Base-by-base conservation (phyloP, 306 rosid genomes). In the Vigna radiata region DNA sequence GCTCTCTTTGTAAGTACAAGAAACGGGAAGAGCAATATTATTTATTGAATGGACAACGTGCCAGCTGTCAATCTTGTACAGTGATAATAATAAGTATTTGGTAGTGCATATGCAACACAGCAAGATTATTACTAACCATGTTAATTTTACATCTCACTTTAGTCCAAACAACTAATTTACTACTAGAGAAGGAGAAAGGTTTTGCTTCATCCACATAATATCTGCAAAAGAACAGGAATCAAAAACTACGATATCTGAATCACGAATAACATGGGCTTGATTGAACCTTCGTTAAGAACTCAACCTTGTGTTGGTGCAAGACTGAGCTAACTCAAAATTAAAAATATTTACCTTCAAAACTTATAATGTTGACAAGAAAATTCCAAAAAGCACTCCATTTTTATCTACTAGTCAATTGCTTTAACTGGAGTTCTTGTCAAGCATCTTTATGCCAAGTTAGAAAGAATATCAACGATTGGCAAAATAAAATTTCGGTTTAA, bases 71-170 rank as follows among this genome's bases (percentile, higher is more conserved):
- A 68, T 46, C 69, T 68, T 68, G 31, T 13, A 68, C 14, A 43
- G 31, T 66, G 33, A 29, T 29, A 44, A 14, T 68, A 33, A 29
- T 14, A 14, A 17, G 43, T 29, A 29, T 59, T 77, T 43, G n/a
- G 29, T 25, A 66, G 46, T 55, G 68, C 74, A 31, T 75, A 43
- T 44, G 37, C 67, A 66, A 55, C 81, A 65, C 14, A 66, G 6
- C 27, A 4, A 27, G 33, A 56, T 27, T 29, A 52, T 52, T 65
- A 31, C 31, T 5, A 53, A 46, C 58, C 43, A 48, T 16, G 31
- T 62, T 41, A 31, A 31, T 59, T 67, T 47, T 61, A 37, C 43
- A 64, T 37, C 27, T 61, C 21, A 61, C 68, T 13, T 41, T 27
- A 29, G 67, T 6, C 13, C 11, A 31, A 31, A 61, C 41, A 60